Evolutionary conservation across 1,284 basidiomycete genomes (phyloP).

Genomic region (Ustilago xerochloae): DNA sequence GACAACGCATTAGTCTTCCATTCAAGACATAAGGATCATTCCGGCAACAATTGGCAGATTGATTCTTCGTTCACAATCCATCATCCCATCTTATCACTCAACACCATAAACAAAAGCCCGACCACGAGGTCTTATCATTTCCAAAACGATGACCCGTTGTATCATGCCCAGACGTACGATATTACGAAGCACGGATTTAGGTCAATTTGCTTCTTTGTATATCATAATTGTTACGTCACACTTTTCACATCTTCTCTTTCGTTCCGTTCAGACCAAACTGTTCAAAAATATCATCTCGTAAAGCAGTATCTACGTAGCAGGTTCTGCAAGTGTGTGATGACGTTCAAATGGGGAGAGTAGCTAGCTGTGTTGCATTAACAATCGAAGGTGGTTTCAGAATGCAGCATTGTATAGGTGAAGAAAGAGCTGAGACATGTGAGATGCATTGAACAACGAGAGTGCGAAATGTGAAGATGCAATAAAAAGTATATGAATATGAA

Average conservation of each 20-base stretch:
- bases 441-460: background rate
- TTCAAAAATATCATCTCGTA: slow-evolving; percentile 30
- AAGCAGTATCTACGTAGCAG: slow-evolving; percentile 5
- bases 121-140: background rate
- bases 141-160: slow-evolving; percentile 8
- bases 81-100: no score
- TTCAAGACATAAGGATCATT: slow-evolving; percentile 4
- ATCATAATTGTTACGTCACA: background rate
- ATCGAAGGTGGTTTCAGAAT: background rate
- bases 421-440: no score
- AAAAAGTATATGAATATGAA: no score
- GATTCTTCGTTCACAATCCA: slow-evolving; percentile 9
- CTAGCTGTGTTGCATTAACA: no score
- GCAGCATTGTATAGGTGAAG: no score
- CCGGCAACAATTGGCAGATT: background rate
- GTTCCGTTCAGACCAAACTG: slow-evolving; percentile 14
- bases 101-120: slow-evolving; percentile 5
- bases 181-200: background rate
- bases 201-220: background rate
- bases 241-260: slow-evolving; percentile 10
- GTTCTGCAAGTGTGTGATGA: background rate
- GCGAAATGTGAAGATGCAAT: background rate
- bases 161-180: slow-evolving; percentile 9
- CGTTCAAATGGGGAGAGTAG: no score
- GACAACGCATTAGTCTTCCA: slow-evolving; percentile 7